These are phyloP conservation scores for Isabelozyma rhagii DNA, from an alignment of 805 yeast species.

Conservation along the genomic window DNA sequence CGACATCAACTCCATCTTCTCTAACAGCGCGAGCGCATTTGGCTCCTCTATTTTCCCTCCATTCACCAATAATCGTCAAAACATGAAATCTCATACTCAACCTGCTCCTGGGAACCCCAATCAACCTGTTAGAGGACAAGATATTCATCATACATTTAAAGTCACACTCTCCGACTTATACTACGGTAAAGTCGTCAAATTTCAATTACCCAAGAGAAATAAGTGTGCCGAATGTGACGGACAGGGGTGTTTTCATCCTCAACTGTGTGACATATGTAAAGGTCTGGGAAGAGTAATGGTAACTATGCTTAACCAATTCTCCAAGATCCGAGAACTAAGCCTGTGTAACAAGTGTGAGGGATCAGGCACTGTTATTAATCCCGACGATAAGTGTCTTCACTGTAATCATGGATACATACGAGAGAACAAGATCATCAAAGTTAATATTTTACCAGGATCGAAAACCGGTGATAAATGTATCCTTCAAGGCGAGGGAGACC, in stretches of 20 bases:
- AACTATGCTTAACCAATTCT: slow-evolving; percentile 39
- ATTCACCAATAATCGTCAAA: slow-evolving; percentile 3
- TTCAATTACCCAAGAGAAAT: slow-evolving; percentile 50
- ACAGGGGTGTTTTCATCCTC: slow-evolving; percentile 43
- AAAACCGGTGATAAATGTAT: slow-evolving; percentile 49
- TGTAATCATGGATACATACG: slow-evolving; percentile 41
- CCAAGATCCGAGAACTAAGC: slow-evolving; percentile 33
- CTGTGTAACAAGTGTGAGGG: slow-evolving; percentile 35
- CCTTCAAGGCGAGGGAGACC: slow-evolving; percentile 63
- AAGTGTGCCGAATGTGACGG: slow-evolving; percentile 53
- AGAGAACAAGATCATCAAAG: slow-evolving; percentile 48
- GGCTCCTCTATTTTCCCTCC: slow-evolving; percentile 2
- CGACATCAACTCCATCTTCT: slow-evolving; percentile 29
- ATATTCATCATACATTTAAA: slow-evolving; percentile 53
- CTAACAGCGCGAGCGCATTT: slow-evolving; percentile 4
- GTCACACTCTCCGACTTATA: slow-evolving; percentile 57
- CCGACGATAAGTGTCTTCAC: slow-evolving; percentile 17
- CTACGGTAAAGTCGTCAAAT: slow-evolving; percentile 53
- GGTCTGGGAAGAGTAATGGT: slow-evolving; percentile 50
- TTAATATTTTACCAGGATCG: slow-evolving; percentile 57
- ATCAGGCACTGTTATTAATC: slow-evolving; percentile 22
- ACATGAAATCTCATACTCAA: slow-evolving; percentile 14
- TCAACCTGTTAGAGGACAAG: slow-evolving; percentile 39
- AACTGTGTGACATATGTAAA: slow-evolving; percentile 33
- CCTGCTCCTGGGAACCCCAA: slow-evolving; percentile 15